A percentile compares a stretch with the other conserved stretches of the same genome.
phyloP scores from a whole-genome alignment of 2,329 filamentous ascomycete species.

The Calonectria ilicicola region DNA sequence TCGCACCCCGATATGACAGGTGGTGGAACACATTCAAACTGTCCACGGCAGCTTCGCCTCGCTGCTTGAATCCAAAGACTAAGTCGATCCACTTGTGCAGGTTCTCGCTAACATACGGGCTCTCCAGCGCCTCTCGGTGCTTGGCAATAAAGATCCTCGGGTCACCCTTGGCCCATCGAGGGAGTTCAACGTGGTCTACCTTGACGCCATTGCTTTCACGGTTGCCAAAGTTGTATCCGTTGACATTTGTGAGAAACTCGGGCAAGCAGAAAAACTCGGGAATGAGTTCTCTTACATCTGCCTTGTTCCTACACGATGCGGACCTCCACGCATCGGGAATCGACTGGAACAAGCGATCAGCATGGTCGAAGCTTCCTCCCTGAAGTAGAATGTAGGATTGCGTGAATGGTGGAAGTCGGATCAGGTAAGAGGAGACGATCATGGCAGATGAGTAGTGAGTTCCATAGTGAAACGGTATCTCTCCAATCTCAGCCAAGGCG shows the following conservation, averaged over 20 bases:
- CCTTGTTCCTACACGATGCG: conserved; percentile 89
- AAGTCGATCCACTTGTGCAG: conserved; percentile 97
- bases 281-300: conserved; percentile 93
- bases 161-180: conserved; percentile 96
- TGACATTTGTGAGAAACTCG: conserved; percentile 94
- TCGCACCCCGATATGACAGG: conserved; percentile 93
- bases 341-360: conserved; percentile 94
- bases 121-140: conserved; percentile 95
- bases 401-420: conserved; percentile 94
- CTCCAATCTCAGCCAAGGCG: conserved; percentile 90
- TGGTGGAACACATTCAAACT: conserved; percentile 96
- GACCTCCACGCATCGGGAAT: conserved; percentile 92
- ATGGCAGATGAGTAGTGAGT: conserved; percentile 99
- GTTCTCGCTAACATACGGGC: conserved; percentile 89
- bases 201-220: conserved; percentile 83
- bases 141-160: conserved; percentile 96
- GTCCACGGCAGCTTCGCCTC: conserved; percentile 91
- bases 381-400: conserved; percentile 95
- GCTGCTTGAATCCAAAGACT: conserved; percentile 93
- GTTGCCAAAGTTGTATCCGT: conserved; percentile 92
- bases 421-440: conserved; percentile 97
- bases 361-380: conserved; percentile 96
- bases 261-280: conserved; percentile 98
- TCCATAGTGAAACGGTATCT: conserved; percentile 95
- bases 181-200: conserved; percentile 90